Conservation (phyloP, 2,329 filamentous ascomycete genomes). For the Westerdykella ornata region DNA sequence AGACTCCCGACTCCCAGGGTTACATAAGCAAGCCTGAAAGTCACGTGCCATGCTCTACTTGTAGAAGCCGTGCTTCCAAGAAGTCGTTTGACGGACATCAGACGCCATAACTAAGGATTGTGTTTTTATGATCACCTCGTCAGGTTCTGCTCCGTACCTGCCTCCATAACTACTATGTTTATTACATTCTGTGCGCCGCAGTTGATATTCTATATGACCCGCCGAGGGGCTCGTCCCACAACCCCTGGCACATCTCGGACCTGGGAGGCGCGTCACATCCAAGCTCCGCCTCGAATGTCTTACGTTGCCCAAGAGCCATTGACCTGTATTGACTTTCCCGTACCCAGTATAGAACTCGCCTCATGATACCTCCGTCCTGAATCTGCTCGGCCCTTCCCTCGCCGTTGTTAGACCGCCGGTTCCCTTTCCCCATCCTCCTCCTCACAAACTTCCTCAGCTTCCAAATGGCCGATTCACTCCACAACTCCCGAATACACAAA, state of each 20-base stretch:
- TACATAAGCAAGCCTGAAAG: not conserved
- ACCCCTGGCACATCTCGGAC: slow-evolving; percentile 1
- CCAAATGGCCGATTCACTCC: slow-evolving; percentile 43
- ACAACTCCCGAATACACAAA: slow-evolving; percentile 56
- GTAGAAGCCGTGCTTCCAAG: no score
- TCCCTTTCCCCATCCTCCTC: slow-evolving; percentile 2
- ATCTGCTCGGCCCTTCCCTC: slow-evolving; percentile 2
- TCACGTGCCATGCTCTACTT: no score
- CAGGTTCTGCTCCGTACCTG: no score
- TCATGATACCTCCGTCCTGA: slow-evolving; percentile 23
- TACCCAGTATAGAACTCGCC: slow-evolving; percentile 3
- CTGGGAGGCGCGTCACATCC: slow-evolving; percentile 25
- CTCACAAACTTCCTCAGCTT: not conserved
- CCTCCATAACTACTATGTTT: no score
- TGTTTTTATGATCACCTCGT: no score
- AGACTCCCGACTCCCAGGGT: no score
- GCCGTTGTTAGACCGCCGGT: not conserved
- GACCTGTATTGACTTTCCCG: slow-evolving; percentile 12
- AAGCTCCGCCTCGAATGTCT: slow-evolving; percentile 24
- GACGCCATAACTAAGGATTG: no score
- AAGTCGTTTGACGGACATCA: no score
- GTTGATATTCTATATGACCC: not conserved
- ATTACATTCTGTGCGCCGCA: no score
- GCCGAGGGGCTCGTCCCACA: not conserved
- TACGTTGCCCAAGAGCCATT: slow-evolving; percentile 28